Evolutionary conservation across 148 eudicot genomes (phyloP).

Genomic region (Amaranthus palmeri): DNA sequence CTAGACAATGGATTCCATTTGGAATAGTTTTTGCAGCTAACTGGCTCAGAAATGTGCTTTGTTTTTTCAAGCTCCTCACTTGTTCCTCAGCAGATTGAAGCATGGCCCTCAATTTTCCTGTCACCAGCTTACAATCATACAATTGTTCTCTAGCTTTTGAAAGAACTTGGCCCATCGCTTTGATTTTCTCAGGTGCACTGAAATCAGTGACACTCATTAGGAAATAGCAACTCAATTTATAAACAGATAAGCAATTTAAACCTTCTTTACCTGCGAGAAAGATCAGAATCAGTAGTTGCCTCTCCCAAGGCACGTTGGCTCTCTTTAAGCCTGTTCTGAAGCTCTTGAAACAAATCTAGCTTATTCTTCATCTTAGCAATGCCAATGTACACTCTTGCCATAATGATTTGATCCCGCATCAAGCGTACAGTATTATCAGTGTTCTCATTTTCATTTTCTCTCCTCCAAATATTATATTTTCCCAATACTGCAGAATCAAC

Average conservation of each 20-base stretch:
- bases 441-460: constrained; percentile 83
- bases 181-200: constrained; percentile 70
- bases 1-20: constrained; percentile 72
- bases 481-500: constrained; percentile 95
- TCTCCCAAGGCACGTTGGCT: constrained; percentile 93
- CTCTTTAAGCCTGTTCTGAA: constrained; percentile 79
- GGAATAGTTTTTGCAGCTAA: constrained; percentile 87
- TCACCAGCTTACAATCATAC: constrained; percentile 68
- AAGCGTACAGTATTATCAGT: constrained; percentile 76
- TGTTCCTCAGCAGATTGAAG: constrained; percentile 89
- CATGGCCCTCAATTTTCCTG: constrained; percentile 79
- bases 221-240: not conserved
- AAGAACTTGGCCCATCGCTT: constrained; percentile 72
- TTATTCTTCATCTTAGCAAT: constrained; percentile 77
- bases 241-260: not conserved
- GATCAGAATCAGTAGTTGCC: constrained; percentile 64
- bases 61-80: constrained; percentile 78
- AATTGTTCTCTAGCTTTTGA: constrained; percentile 66
- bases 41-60: constrained; percentile 81
- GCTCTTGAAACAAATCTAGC: constrained; percentile 62
- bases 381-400: constrained; percentile 85
- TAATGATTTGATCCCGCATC: constrained; percentile 92
- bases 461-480: constrained; percentile 92
- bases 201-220: constrained; percentile 1
- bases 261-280: constrained; percentile 56